Evolutionary conservation across 108 stramenopile genomes (phyloP), one percentile per base, ranked within the genome.

Genomic region (Bacterosira constricta): DNA sequence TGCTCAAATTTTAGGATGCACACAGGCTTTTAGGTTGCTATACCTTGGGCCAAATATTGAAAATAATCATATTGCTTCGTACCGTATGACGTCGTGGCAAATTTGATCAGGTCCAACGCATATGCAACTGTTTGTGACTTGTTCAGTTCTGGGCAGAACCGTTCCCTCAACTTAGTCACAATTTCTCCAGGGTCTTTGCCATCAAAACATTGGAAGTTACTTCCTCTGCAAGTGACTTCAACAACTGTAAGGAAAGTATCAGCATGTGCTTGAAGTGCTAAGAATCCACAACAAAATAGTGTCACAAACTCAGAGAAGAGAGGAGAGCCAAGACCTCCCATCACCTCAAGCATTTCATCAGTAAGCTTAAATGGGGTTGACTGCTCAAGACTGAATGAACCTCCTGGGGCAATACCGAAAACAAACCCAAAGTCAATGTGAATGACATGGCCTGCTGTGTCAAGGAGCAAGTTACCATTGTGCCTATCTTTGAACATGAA

Each of bases 351-450:
- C 86, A 97, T 91, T 73, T 99, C 97, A 37, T 88, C 89, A 15
- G 99, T 99, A n/a, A 99, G 81, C 79, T 99, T 99, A 80, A 99
- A 99, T 9, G 99, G 98, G 12, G 89, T 88, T 4, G 95, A 96
- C 49, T 85, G 84, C 66, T 98, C 98, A 18, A 98, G 75, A 64
- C 91, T 94, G 70, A 97, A 97, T 31, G 90, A 88, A 6, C 97
- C 97, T 13, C 98, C 98, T 1, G 98, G 98, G 45, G 97, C 96
- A 27, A 93, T 87, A 10, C 96, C 95, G 41, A 99, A 91, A 7
- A 99, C 88, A 69, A 98, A 99, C 4, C 99, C 99, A 79, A 98
- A 99, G 78, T 99, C 99, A 63, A 99, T 99, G 81, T 99, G 99
- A 66, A 98, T 90, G 18, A 99, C 85, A 66, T 98, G 97, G n/a